These are phyloP conservation scores for Aspergillus viridinutans DNA, from an alignment of 2,329 filamentous ascomycete genomes.

Conservation along the genomic window DNA sequence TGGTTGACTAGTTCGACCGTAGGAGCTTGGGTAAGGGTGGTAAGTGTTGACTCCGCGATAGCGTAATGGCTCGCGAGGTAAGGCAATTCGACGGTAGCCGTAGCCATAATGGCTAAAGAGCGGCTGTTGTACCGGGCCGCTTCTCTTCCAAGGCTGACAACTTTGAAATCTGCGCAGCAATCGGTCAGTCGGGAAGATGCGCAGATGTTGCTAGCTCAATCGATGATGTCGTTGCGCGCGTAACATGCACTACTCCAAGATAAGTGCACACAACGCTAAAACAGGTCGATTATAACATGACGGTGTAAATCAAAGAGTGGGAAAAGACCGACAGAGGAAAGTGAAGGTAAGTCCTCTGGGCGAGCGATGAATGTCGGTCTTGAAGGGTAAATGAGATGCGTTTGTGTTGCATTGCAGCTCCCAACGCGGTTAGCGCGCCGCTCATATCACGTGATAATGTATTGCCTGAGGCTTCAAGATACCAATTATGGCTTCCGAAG, in stretches of 20 bases:
- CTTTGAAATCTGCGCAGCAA: conserved; percentile 11
- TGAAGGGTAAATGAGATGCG: conserved; percentile 8
- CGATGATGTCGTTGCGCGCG: conserved; percentile 3
- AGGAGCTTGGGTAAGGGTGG: conserved; percentile 53
- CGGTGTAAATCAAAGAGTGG: conserved; percentile 4
- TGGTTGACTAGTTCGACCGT: conserved; percentile 73
- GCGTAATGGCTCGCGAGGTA: conserved; percentile 58
- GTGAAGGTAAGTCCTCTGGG: conserved; percentile 8
- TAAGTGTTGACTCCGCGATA: conserved; percentile 53
- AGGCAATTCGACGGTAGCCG: conserved; percentile 53
- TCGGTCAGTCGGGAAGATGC: background rate
- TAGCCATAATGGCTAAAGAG: conserved; percentile 46
- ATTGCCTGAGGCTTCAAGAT: conserved; percentile 3
- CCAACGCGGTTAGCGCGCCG: conserved; percentile 13
- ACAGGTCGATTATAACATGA: conserved; percentile 15
- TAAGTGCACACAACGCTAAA: conserved; percentile 16
- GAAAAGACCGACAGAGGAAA: conserved; percentile 11
- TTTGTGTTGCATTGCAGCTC: conserved; percentile 11
- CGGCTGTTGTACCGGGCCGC: conserved; percentile 15
- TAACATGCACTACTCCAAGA: conserved; percentile 8
- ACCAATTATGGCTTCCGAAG: background rate
- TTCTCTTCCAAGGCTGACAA: background rate
- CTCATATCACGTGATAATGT: background rate
- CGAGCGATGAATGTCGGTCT: conserved; percentile 7
- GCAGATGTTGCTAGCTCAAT: conserved; percentile 22